phyloP scores from a whole-genome alignment of 2,329 filamentous ascomycete genomes.

The Fusarium falciforme region DNA sequence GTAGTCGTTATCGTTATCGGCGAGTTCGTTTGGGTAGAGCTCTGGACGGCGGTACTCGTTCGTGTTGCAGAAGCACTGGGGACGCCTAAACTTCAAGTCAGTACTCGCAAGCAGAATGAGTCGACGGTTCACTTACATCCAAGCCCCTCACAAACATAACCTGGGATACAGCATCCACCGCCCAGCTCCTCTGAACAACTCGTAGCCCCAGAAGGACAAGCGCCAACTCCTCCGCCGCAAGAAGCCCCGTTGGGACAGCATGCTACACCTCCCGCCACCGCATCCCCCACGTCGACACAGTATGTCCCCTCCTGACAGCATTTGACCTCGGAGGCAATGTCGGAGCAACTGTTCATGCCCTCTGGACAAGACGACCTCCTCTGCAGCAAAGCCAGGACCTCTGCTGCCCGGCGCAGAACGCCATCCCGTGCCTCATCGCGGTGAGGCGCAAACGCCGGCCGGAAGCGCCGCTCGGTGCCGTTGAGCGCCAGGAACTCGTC shows the following conservation, averaged over 20 bases:
- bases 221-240: slow-evolving; percentile 72
- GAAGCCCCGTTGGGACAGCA: slow-evolving; percentile 76
- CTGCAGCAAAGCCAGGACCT: slow-evolving; percentile 60
- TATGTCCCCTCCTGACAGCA: slow-evolving; percentile 76
- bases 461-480: slow-evolving; percentile 48
- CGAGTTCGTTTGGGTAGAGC: slow-evolving; percentile 24
- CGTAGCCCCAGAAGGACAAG: slow-evolving; percentile 71
- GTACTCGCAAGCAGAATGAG: background rate
- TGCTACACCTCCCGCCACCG: slow-evolving; percentile 74
- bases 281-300: slow-evolving; percentile 73
- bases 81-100: slow-evolving; percentile 43
- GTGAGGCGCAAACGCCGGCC: slow-evolving; percentile 65
- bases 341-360: slow-evolving; percentile 72
- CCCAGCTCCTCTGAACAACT: slow-evolving; percentile 74
- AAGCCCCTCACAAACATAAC: slow-evolving; percentile 74
- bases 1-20: slow-evolving; percentile 53
- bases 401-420: slow-evolving; percentile 57
- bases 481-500: slow-evolving; percentile 28
- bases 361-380: slow-evolving; percentile 75
- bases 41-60: slow-evolving; percentile 30
- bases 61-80: slow-evolving; percentile 48
- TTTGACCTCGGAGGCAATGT: slow-evolving; percentile 74
- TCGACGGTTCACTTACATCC: slow-evolving; percentile 68
- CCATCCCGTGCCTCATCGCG: slow-evolving; percentile 39
- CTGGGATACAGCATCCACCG: slow-evolving; percentile 81